Conservation (phyloP, 768 basidiomycete genomes). For the Hysterangium stoloniferum region DNA sequence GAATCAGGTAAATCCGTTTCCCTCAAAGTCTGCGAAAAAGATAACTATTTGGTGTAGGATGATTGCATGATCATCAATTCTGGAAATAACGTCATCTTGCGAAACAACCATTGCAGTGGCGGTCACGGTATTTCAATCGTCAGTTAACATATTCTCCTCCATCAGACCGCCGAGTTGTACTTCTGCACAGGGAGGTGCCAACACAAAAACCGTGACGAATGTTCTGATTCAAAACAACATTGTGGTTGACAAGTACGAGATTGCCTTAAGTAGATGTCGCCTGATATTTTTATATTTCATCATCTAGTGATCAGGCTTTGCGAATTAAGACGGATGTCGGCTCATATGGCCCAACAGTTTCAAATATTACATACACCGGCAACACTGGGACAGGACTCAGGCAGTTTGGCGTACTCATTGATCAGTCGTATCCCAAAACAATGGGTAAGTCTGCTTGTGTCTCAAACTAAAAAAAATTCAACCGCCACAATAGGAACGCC, state of each 20-base stretch:
- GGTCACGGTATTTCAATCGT: constrained; percentile 63
- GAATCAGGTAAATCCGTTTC: constrained; percentile 12
- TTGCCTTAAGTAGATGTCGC: too few species aligned
- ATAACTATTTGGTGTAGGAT: constrained; percentile 29
- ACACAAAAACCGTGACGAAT: constrained; percentile 36
- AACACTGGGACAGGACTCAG: constrained; percentile 45
- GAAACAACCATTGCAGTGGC: constrained; percentile 42
- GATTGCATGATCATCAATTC: constrained; percentile 53
- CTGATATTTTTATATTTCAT: neutral
- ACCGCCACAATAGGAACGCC: constrained; percentile 30
- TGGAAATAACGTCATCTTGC: constrained; percentile 29
- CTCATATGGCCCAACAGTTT: constrained; percentile 40
- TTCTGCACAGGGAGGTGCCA: constrained; percentile 35
- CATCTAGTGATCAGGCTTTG: constrained; percentile 40
- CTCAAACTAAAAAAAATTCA: neutral
- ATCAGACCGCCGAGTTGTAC: too few species aligned
- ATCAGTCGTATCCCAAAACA: constrained; percentile 53
- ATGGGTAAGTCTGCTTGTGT: constrained; percentile 24
- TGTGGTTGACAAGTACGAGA: constrained; percentile 48
- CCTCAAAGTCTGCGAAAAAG: neutral
- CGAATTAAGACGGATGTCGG: constrained; percentile 51
- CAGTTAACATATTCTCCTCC: too few species aligned
- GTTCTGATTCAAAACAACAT: constrained; percentile 45
- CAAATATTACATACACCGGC: constrained; percentile 26
- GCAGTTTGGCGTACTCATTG: constrained; percentile 50